These are phyloP conservation scores for Nematodospora anomalae DNA, from an alignment of 1,139 yeast genomes.

Conservation along the genomic window DNA sequence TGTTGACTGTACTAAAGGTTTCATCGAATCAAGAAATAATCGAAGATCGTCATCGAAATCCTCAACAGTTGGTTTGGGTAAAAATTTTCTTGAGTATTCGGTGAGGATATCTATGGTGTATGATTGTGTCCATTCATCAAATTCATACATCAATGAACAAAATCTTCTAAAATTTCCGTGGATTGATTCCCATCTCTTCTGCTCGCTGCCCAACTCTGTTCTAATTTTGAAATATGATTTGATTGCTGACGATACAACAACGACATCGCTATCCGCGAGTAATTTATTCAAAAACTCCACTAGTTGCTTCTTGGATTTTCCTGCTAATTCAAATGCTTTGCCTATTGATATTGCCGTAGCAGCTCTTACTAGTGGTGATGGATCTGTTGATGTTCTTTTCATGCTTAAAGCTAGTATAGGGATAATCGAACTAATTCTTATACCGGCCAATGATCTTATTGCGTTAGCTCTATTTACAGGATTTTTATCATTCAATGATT, in stretches of 20 bases:
- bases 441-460: slow-evolving; percentile 76
- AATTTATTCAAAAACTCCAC: slow-evolving; percentile 51
- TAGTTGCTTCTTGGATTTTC: slow-evolving; percentile 37
- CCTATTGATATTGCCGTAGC: slow-evolving; percentile 79
- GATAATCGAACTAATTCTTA: slow-evolving; percentile 73
- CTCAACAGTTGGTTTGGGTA: slow-evolving; percentile 55
- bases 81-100: slow-evolving; percentile 61
- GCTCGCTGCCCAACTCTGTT: slow-evolving; percentile 24
- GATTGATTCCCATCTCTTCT: slow-evolving; percentile 59
- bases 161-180: slow-evolving; percentile 72
- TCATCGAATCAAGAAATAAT: slow-evolving; percentile 49
- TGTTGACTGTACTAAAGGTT: slow-evolving; percentile 45
- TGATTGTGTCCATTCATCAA: slow-evolving; percentile 81
- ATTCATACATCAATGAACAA: slow-evolving; percentile 50
- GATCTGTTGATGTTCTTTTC: slow-evolving; percentile 66
- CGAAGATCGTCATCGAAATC: slow-evolving; percentile 57
- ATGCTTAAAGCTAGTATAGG: slow-evolving; percentile 78
- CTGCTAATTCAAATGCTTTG: slow-evolving; percentile 54
- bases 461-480: slow-evolving; percentile 72
- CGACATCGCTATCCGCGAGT: slow-evolving; percentile 60
- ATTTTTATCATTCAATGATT: slow-evolving; percentile 67
- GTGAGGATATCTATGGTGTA: slow-evolving; percentile 61
- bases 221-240: slow-evolving; percentile 53
- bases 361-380: slow-evolving; percentile 74
- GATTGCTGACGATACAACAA: slow-evolving; percentile 72